Evolutionary conservation across 2,329 filamentous ascomycete species (phyloP), one percentile per base, ranked within the genome.

Genomic region (Phialophora tarda): DNA sequence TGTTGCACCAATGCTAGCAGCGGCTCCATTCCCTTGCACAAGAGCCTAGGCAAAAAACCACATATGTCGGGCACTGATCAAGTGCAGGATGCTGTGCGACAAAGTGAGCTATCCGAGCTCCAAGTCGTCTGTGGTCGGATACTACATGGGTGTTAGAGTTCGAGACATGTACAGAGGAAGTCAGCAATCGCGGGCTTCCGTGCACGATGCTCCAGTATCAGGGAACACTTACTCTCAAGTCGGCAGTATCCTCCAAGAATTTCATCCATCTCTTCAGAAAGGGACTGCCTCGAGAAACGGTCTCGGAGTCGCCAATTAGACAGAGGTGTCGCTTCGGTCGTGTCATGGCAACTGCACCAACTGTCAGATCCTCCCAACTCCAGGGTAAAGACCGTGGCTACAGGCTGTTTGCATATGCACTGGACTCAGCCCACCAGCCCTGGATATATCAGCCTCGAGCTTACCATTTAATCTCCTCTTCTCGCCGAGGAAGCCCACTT

Each of bases 201-300:
- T n/a, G 23, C 21, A 23, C 1, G 48, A 12, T 26, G 14, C 5
- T 7, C 38, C 17, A 21, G 6, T 14, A 12, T 51, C 48, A 1
- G 14, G 21, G 48, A 24, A 21, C 10, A 51, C 48, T 51, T 51
- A 51, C 48, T 75, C 95, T 84, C 72, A 98, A 80, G 80, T 98
- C 94, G 7, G 93, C 91, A 74, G 96, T 83, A 70, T 97, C 92
- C 78, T 98, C 94, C 32, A 98, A 82, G 77, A 90, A 94, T 10
- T 84, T 86, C 91, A 97, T 97, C 95, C 94, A 98, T 68, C 84
- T 84, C 78, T 92, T 93, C 68, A 98, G 83, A 76, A 97, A 98
- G 65, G 83, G 84, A 78, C 91, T 93, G 26, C 93, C 93, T 79
- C 92, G 96, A 78, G 89, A 89, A 63, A 97, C 91, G 2, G 94